phyloP scores from a whole-genome alignment of 1,139 yeast genomes.

The Hanseniaspora gamundiae region DNA sequence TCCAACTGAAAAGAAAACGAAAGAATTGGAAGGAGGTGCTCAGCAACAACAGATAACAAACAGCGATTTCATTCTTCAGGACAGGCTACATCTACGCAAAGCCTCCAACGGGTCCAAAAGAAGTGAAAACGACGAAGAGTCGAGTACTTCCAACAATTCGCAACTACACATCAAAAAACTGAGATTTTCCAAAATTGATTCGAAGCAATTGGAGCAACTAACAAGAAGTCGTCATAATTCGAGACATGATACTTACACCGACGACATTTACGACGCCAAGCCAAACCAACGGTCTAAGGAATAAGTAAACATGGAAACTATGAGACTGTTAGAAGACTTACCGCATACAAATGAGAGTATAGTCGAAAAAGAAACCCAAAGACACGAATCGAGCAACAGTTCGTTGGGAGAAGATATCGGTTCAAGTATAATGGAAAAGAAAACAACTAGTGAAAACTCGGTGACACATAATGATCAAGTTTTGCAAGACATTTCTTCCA shows the following conservation, averaged over 20 bases:
- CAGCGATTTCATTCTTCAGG: constrained; percentile 12
- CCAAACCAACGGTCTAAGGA: neutral
- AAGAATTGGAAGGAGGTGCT: constrained; percentile 1
- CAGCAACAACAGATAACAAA: neutral
- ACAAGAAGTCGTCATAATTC: constrained; percentile 5
- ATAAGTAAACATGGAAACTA: neutral
- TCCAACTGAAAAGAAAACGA: constrained; percentile 3
- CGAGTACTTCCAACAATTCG: neutral
- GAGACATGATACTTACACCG: constrained; percentile 1
- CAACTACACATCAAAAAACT: constrained; percentile 5
- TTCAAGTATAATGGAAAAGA: too few species aligned
- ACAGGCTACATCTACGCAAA: constrained; percentile 4
- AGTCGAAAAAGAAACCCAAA: neutral
- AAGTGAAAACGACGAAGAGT: neutral
- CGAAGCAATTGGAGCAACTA: constrained; percentile 6
- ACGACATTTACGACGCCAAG: neutral
- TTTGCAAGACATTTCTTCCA: neutral
- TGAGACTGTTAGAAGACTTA: neutral
- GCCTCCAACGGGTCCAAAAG: neutral
- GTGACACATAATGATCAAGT: neutral
- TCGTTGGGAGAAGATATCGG: neutral
- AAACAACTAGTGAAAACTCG: too few species aligned
- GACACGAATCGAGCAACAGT: neutral
- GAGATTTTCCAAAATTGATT: constrained; percentile 7
- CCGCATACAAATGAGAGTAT: neutral